Evolutionary conservation across 2,329 filamentous ascomycete species (phyloP).

Genomic region (Trichophyton equinum): DNA sequence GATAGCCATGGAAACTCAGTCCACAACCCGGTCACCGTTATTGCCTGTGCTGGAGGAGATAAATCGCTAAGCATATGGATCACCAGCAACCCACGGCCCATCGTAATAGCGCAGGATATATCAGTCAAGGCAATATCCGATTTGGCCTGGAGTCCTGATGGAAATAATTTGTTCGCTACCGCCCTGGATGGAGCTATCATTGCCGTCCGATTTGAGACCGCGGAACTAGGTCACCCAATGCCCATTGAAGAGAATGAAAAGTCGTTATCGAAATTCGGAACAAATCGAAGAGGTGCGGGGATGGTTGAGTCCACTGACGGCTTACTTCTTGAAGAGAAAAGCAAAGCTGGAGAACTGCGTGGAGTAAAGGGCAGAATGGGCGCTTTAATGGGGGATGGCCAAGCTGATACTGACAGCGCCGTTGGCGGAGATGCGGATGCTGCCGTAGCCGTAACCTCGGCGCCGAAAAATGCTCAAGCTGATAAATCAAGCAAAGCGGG

Average conservation of each 20-base stretch:
- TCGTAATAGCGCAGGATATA: slow-evolving; percentile 81
- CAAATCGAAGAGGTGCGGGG: slow-evolving; percentile 72
- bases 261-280: slow-evolving; percentile 83
- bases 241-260: slow-evolving; percentile 82
- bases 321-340: slow-evolving; percentile 74
- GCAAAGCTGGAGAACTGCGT: slow-evolving; percentile 78
- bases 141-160: slow-evolving; percentile 85
- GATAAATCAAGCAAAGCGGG: slow-evolving; percentile 29
- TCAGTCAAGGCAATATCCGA: slow-evolving; percentile 88
- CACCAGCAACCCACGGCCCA: slow-evolving; percentile 81
- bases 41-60: slow-evolving; percentile 92
- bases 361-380: slow-evolving; percentile 94
- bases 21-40: slow-evolving; percentile 63
- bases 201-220: slow-evolving; percentile 65
- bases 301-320: slow-evolving; percentile 89
- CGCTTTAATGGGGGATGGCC: slow-evolving; percentile 84
- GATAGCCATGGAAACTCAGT: slow-evolving; percentile 30
- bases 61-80: slow-evolving; percentile 97
- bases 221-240: slow-evolving; percentile 81
- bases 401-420: slow-evolving; percentile 41
- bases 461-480: slow-evolving; percentile 19
- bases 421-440: slow-evolving; percentile 36
- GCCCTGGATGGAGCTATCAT: slow-evolving; percentile 85
- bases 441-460: slow-evolving; percentile 16
- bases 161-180: slow-evolving; percentile 70